These are phyloP conservation scores for Tylopilus balloui DNA, from an alignment of 768 basidiomycete species.

Conservation along the genomic window DNA sequence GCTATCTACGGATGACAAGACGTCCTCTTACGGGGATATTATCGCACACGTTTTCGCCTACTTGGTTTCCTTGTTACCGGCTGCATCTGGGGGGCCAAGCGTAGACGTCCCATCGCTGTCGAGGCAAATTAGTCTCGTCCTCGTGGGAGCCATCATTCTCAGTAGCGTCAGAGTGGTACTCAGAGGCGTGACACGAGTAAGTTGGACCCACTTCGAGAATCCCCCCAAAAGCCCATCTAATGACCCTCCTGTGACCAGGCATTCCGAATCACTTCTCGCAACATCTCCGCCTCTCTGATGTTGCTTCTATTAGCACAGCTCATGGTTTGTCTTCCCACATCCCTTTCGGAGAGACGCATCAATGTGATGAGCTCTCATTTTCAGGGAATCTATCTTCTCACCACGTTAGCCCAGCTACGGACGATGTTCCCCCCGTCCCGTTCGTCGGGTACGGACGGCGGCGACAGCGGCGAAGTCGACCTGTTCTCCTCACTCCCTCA, in stretches of 20 bases:
- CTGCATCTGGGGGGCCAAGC: slow-evolving; percentile 23
- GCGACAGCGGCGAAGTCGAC: slow-evolving; percentile 33
- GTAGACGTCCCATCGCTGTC: slow-evolving; percentile 41
- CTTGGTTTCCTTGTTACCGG: slow-evolving; percentile 37
- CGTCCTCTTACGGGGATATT: slow-evolving; percentile 39
- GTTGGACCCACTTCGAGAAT: slow-evolving; percentile 14
- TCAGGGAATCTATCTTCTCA: slow-evolving; percentile 79
- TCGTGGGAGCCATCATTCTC: slow-evolving; percentile 75
- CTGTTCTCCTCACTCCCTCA: slow-evolving; percentile 70
- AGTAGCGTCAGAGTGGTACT: slow-evolving; percentile 69
- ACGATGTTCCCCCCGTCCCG: slow-evolving; percentile 68
- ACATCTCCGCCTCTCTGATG: slow-evolving; percentile 71
- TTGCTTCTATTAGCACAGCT: slow-evolving; percentile 74
- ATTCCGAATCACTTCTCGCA: slow-evolving; percentile 62
- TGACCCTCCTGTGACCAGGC: slow-evolving; percentile 33
- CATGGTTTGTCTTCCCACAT: slow-evolving; percentile 50
- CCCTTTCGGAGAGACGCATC: slow-evolving; percentile 2
- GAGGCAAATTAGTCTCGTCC: slow-evolving; percentile 55
- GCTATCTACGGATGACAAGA: slow-evolving; percentile 34
- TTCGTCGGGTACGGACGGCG: slow-evolving; percentile 13
- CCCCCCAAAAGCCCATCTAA: not conserved
- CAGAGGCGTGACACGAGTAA: slow-evolving; percentile 58
- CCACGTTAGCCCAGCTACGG: slow-evolving; percentile 78
- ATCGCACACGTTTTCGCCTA: slow-evolving; percentile 41
- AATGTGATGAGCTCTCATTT: slow-evolving; percentile 3